phyloP scores from a whole-genome alignment of 108 stramenopile species.

The Nitzschia sp. region DNA sequence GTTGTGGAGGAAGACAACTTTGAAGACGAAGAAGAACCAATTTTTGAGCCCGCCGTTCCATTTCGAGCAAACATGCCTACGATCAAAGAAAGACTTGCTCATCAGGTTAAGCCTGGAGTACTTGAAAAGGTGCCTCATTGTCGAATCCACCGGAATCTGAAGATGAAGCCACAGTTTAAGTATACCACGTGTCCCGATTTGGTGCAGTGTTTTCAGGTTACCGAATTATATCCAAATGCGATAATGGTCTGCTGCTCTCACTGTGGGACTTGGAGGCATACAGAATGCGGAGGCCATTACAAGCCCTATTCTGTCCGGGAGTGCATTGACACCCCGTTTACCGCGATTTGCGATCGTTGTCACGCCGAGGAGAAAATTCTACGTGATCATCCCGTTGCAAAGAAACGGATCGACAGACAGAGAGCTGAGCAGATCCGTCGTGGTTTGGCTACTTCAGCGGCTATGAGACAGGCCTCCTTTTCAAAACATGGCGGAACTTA shows the following conservation, averaged over 20 bases:
- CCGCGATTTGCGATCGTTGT: slow-evolving; percentile 75
- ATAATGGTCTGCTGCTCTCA: slow-evolving; percentile 82
- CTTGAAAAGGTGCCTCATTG: slow-evolving; percentile 87
- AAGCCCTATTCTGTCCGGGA: slow-evolving; percentile 62
- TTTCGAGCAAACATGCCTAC: slow-evolving; percentile 41
- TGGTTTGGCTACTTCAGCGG: slow-evolving; percentile 62
- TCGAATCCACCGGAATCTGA: slow-evolving; percentile 55
- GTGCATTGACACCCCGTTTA: slow-evolving; percentile 51
- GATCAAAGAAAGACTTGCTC: slow-evolving; percentile 41
- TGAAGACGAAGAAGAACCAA: slow-evolving; percentile 21
- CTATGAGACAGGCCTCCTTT: slow-evolving; percentile 77
- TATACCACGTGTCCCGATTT: slow-evolving; percentile 33
- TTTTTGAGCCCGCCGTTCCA: slow-evolving; percentile 22
- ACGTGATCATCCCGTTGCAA: slow-evolving; percentile 34
- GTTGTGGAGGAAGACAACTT: slow-evolving; percentile 46
- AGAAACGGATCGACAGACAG: slow-evolving; percentile 63
- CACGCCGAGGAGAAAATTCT: slow-evolving; percentile 60
- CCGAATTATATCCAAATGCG: slow-evolving; percentile 69
- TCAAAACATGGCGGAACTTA: slow-evolving; percentile 78
- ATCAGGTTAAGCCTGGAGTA: slow-evolving; percentile 64
- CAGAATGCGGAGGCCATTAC: slow-evolving; percentile 84
- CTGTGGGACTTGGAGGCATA: slow-evolving; percentile 87
- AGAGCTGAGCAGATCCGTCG: slow-evolving; percentile 76
- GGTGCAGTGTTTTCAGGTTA: slow-evolving; percentile 79
- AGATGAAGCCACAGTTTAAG: slow-evolving; percentile 39